Base-by-base conservation (phyloP, 495 filamentous ascomycete genomes). In the Eremomyces bilateralis region DNA sequence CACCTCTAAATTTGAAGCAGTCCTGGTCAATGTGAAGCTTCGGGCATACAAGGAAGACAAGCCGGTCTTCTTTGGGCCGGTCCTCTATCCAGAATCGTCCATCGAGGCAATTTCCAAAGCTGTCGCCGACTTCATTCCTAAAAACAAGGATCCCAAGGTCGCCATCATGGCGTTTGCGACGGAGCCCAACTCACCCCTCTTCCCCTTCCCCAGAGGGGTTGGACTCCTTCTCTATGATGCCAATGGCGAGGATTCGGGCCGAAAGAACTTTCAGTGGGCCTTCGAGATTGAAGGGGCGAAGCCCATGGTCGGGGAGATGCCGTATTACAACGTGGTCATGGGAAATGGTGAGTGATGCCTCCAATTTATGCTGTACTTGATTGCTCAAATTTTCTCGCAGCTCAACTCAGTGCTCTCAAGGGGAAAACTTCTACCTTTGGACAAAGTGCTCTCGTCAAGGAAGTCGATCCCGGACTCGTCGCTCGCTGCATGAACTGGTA, bases 191-290 rank as follows among this genome's bases (percentile, higher is more conserved):
- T n/a, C n/a, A n/a, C n/a, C n/a, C n/a, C n/a, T n/a, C n/a, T n/a
- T n/a, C n/a, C n/a, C n/a, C n/a, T n/a, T 22, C 19, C 43, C 3
- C 35, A 46, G 6, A 0, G 45, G 41, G 3, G 22, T 51, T 6
- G 45, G 21, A 1, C 21, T 51, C 15, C 27, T 47, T 20, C 37
- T 48, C 17, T 53, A 39, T 33, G 50, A 53, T 39, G 48, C 50
- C 11, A 32, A 46, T 35, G 48, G 50, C 28, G 46, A 49, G 32
- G 42, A 39, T 30, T 48, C 51, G 33, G 48, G 38, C 1, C 38
- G 39, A 20, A 34, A 21, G 16, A 38, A 30, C 15, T 53, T 53
- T 29, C 42, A 36, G 16, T 51, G 48, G 50, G 48, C 46, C 1
- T 41, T 51, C n/a, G 35, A 50, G 3, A 33, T 49, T 13, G 34